Evolutionary conservation across 2,329 filamentous ascomycete species (phyloP), one percentile per base, ranked within the genome.

Genomic region (Dendryphion nanum): DNA sequence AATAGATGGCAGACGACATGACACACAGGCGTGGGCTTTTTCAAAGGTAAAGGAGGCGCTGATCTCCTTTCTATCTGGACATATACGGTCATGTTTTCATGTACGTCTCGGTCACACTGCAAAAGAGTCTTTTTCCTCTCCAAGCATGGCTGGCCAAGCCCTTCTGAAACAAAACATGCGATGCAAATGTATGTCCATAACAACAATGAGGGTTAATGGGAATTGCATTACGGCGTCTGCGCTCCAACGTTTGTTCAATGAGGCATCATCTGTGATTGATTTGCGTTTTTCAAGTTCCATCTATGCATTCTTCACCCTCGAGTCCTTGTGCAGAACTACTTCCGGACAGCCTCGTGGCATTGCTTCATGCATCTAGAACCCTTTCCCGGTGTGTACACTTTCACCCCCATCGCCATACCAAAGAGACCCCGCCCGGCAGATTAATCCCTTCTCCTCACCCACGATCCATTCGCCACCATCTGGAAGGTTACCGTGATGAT

Each of bases 351-450:
- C n/a, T n/a, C n/a, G n/a, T n/a, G n/a, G n/a, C n/a, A n/a, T n/a
- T n/a, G n/a, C n/a, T n/a, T 19, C 13, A 64, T 46, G n/a, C n/a
- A n/a, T n/a, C n/a, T n/a, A 72, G 42, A 74, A 75, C 2, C 71
- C 76, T 42, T 69, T 65, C 1, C 79, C 79, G 6, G 74, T 38
- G 42, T 69, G 57, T 14, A 95, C 74, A 3, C 81, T 85, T 47
- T 85, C 77, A 1, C 90, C 90, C 18, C 82, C 86, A n/a, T n/a
- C n/a, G 3, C 72, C 91, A 69, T 95, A 96, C 89, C 90, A 97
- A 30, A 95, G 67, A 5, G 76, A 73, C 0, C 91, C 91, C 47
- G 77, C 79, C 30, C 87, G 78, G 41, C 81, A 81, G 55, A 91
- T 86, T 38, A 96, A 67, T 0, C 90, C 90, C 52, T 75, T 84